Conservation (phyloP, 2,329 filamentous ascomycete genomes). For the Ascomycota sp. region DNA sequence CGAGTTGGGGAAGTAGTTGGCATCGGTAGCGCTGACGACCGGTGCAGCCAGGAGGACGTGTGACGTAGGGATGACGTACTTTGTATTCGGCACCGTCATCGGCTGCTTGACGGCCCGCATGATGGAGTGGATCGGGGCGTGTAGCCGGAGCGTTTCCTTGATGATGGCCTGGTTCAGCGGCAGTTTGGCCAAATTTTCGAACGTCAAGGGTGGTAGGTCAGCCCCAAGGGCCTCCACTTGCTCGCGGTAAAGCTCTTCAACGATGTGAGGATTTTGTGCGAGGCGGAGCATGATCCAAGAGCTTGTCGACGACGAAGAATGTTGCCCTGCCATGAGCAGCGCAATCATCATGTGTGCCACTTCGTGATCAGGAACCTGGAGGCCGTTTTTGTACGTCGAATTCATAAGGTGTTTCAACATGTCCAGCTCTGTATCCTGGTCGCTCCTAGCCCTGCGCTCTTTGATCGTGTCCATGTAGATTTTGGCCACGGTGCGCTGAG, state of each 20-base stretch:
- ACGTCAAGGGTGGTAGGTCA: conserved; percentile 54
- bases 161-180: conserved; percentile 68
- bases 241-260: conserved; percentile 68
- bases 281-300: conserved; percentile 73
- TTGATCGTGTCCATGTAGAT: conserved; percentile 69
- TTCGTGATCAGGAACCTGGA: conserved; percentile 59
- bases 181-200: conserved; percentile 59
- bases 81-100: conserved; percentile 64
- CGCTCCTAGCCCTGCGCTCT: conserved; percentile 36
- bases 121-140: conserved; percentile 88
- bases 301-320: conserved; percentile 68
- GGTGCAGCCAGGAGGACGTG: conserved; percentile 74
- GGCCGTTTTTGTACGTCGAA: conserved; percentile 67
- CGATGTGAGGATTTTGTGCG: conserved; percentile 54
- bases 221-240: conserved; percentile 54
- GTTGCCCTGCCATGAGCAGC: conserved; percentile 77
- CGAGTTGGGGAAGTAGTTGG: conserved; percentile 64
- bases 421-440: conserved; percentile 37
- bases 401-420: conserved; percentile 88
- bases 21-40: conserved; percentile 55
- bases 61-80: conserved; percentile 59
- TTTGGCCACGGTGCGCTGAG: conserved; percentile 61
- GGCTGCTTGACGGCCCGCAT: conserved; percentile 81
- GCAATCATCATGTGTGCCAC: conserved; percentile 90
- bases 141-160: conserved; percentile 79